Evolutionary conservation across 2,329 filamentous ascomycete species (phyloP), one percentile per base, ranked within the genome.

Genomic region (Monosporascus sp.): DNA sequence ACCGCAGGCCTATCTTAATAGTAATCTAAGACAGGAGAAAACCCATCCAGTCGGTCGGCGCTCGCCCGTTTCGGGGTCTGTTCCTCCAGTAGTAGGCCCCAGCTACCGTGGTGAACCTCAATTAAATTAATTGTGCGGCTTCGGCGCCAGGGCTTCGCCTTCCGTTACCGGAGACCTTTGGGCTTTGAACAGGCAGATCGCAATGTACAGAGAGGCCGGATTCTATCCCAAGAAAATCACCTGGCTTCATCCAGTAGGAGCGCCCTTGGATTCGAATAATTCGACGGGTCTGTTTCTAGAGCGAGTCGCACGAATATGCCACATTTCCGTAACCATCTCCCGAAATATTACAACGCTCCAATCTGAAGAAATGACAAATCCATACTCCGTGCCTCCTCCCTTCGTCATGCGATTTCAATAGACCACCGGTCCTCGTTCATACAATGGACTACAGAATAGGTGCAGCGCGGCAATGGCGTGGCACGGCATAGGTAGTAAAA

Each of bases 371-470:
- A 35, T 35, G 31, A 3, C 46, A 39, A 50, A 7, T 52, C 52
- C 25, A 20, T 47, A 57, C 61, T 53, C 59, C 58, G 50, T 57
- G 55, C 58, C 55, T 44, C 17, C 38, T 56, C 48, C 24, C 49
- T 37, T 38, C 43, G 27, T 52, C 48, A 22, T 56, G 58, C 56
- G 47, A 35, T 14, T 11, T 11, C 11, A 5, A 35, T 35, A 35
- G 31, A 14, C 31, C 5, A 53, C 63, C 60, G 51, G 54, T 53
- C 52, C 56, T 56, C 55, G 48, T 53, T 55, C 59, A 55, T 50
- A 54, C 58, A 51, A 56, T 47, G 47, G 43, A 48, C 35, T 63
- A 62, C 44, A 35, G 31, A 35, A 35, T 14, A 14, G 31, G 31
- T 35, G 5, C 31, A 14, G 31, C 5, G 31, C 9, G 31, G 31